Evolutionary conservation across 208 protist species (phyloP), one percentile per base, ranked within the genome.

Genomic region (Acanthamoeba rhysodes): DNA sequence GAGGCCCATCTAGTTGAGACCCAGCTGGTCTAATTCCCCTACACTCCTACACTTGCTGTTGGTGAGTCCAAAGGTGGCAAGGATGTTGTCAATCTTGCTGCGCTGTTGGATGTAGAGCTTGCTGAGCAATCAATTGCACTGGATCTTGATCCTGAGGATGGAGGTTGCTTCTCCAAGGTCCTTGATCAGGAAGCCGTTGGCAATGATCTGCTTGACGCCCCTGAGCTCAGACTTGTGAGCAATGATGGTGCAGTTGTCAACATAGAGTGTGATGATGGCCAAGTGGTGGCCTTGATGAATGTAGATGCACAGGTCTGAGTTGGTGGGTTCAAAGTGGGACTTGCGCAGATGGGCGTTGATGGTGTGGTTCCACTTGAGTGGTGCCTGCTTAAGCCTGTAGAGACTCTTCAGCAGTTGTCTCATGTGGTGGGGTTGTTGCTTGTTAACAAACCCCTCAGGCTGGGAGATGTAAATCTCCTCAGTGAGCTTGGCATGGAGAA

Each of bases 361-460:
- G 78, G 41, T 18, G 7, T 87, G 4, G 78, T 91, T 91, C 84
- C 84, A 91, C 37, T 41, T 7, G 8, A 37, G 29, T 41, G 50
- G 84, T n/a, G 84, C 84, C 24, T 91, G 84, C 57, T 91, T 91
- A n/a, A 91, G 84, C 10, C 84, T 41, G 66, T 91, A 91, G 84
- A 91, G 84, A 27, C 55, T 68, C 50, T 66, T 68, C 18, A 68
- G 45, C 14, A 91, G 84, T 8, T 29, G 57, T 6, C 84, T 9
- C 18, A 91, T 32, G 22, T 66, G 29, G 48, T 91, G 4, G 16
- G 57, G 84, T 29, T 91, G 84, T 20, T 66, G 32, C 6, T 4
- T 8, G 34, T 6, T 20, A 32, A 68, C 24, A 41, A 91, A 91
- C 12, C 84, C 84, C 37, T 91, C 32, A 66, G 84, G 45, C 29